phyloP scores from a whole-genome alignment of 1,139 yeast species.

The Hansenula sp. region DNA sequence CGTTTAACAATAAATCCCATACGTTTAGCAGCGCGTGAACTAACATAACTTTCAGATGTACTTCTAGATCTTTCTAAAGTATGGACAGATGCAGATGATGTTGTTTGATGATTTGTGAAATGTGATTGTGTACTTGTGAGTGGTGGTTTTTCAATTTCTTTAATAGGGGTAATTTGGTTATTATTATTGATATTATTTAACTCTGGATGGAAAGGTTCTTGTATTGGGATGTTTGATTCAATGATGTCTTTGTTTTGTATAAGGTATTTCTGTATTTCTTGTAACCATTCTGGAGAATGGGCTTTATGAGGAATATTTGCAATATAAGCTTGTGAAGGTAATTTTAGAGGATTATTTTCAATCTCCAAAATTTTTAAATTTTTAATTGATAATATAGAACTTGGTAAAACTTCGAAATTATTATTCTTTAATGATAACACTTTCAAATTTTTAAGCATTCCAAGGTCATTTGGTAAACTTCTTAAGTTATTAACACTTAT shows the following conservation, averaged over 20 bases:
- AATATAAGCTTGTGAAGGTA: constrained; percentile 43
- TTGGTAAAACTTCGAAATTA: constrained; percentile 53
- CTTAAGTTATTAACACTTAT: constrained; percentile 54
- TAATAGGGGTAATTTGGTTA: not conserved
- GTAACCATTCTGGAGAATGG: constrained; percentile 52
- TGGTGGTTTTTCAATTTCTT: constrained; percentile 13
- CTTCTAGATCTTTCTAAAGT: constrained; percentile 45
- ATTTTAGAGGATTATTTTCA: constrained; percentile 60
- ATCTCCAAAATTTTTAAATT: constrained; percentile 62
- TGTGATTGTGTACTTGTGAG: not conserved
- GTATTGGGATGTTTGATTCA: constrained; percentile 17
- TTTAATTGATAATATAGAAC: constrained; percentile 47
- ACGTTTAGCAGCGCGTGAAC: constrained; percentile 59
- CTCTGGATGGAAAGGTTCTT: constrained; percentile 11
- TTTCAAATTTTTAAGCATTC: constrained; percentile 39
- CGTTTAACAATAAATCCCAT: constrained; percentile 63
- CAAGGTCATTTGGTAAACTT: constrained; percentile 39
- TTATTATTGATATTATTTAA: constrained; percentile 24
- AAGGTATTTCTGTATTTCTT: constrained; percentile 43
- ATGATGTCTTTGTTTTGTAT: constrained; percentile 14
- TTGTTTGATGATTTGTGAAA: constrained; percentile 2
- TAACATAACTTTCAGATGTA: constrained; percentile 49
- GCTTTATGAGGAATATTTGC: constrained; percentile 28
- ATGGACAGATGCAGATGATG: constrained; percentile 10
- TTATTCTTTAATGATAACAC: constrained; percentile 66